Percentiles rank a stretch among this genome's conserved stretches.
Conservation (phyloP, 2,329 filamentous ascomycete genomes). For the Cytospora mali region DNA sequence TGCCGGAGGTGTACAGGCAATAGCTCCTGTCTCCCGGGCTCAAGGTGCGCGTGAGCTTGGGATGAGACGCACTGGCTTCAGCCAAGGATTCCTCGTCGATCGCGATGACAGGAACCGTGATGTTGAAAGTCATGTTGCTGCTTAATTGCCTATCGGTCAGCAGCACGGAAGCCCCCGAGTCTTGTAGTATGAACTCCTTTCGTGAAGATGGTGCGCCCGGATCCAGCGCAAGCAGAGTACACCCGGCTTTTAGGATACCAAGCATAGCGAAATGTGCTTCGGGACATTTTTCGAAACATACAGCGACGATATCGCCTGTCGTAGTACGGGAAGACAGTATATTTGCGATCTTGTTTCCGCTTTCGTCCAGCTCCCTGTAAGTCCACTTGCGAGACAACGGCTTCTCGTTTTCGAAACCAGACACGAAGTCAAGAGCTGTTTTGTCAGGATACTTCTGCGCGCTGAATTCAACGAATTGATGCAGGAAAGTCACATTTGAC, state of each 20-base stretch:
- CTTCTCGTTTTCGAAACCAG: conserved; percentile 50
- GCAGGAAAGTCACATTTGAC: conserved; percentile 64
- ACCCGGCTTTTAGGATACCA: conserved; percentile 80
- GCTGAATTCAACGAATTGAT: conserved; percentile 75
- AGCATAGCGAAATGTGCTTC: conserved; percentile 83
- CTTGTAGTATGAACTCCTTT: conserved; percentile 76
- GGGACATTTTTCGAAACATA: conserved; percentile 84
- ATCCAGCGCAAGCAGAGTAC: conserved; percentile 80
- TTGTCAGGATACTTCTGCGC: conserved; percentile 59
- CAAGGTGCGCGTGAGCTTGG: conserved; percentile 38
- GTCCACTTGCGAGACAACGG: conserved; percentile 65
- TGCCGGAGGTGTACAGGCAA: conserved; percentile 85
- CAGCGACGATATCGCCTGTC: conserved; percentile 66
- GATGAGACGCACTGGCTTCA: conserved; percentile 17
- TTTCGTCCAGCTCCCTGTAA: conserved; percentile 70
- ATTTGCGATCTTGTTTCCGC: conserved; percentile 73
- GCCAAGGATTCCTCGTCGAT: conserved; percentile 39
- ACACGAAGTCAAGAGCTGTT: conserved; percentile 75
- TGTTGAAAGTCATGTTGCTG: conserved; percentile 38
- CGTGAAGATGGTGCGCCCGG: conserved; percentile 70
- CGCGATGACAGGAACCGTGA: conserved; percentile 38
- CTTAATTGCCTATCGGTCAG: conserved; percentile 51
- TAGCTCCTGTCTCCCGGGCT: conserved; percentile 69
- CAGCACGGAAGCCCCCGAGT: conserved; percentile 68
- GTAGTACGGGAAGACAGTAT: conserved; percentile 56